Percentiles rank a stretch among this genome's conserved stretches.
These are phyloP conservation scores for Pythium apleroticum DNA, from an alignment of 352 stramenopile species.

Conservation along the genomic window DNA sequence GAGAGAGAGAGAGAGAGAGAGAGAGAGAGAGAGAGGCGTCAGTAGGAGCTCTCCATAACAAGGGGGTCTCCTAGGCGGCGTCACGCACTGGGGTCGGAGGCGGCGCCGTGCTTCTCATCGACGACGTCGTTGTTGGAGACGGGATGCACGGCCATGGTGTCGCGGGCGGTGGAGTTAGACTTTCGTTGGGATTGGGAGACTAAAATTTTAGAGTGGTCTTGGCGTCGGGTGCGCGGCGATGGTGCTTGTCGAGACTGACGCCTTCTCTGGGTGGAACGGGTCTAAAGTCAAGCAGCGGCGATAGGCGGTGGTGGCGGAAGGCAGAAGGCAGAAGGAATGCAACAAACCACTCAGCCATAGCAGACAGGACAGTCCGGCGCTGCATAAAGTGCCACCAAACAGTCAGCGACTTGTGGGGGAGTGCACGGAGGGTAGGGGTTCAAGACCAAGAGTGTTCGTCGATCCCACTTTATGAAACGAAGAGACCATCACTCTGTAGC, in stretches of 20 bases:
- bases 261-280: background rate
- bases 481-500: constrained; percentile 4
- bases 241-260: constrained; percentile 3
- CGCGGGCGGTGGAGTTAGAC: background rate
- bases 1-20: background rate
- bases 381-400: constrained; percentile 2
- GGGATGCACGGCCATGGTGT: constrained; percentile 21
- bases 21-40: background rate
- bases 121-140: constrained; percentile 20
- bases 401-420: constrained; percentile 21
- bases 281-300: background rate
- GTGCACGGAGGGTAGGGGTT: constrained; percentile 24
- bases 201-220: background rate
- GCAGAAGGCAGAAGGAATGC: constrained; percentile 2
- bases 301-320: constrained; percentile 4
- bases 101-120: constrained; percentile 3
- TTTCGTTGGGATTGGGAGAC: background rate
- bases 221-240: background rate
- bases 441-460: constrained; percentile 20
- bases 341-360: background rate
- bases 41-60: background rate
- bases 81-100: constrained; percentile 2
- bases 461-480: constrained; percentile 1
- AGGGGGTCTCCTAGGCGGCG: too few relatives aligned
- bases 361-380: background rate